Evolutionary conservation across 2,329 filamentous ascomycete species (phyloP), one percentile per base, ranked within the genome.

Genomic region (Ceratocystiopsis sp.): DNA sequence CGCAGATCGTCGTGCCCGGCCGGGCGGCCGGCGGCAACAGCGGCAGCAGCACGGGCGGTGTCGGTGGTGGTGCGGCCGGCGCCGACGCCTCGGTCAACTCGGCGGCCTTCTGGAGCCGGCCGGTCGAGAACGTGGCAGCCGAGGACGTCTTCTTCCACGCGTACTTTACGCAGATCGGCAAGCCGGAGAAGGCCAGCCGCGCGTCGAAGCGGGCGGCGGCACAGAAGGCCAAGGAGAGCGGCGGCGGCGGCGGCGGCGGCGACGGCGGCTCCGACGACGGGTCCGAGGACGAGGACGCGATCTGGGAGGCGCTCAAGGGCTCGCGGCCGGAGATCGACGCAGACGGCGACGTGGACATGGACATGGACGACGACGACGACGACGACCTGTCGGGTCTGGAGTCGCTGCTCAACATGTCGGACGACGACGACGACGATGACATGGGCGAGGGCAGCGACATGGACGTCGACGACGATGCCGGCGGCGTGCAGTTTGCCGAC

Each of bases 81-180:
- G 40, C 18, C 13, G 58, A 45, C 52, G 58, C 42, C 10, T 58
- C 63, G 7, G 70, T 98, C 59, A 98, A 98, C 61, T 80, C 80
- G 1, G 82, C 93, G 49, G 68, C 75, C 3, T 98, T 98, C 68
- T 94, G 86, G 84, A 80, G 79, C 54, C 85, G 84, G 73, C 87
- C 85, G 64, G 69, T 73, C n/a, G 79, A 85, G 49, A 79, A 96
- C 43, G 80, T 98, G 38, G 78, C 82, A 3, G 84, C 78, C 1
- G 87, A 98, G 51, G 91, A 98, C 57, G 83, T 86, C 35, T 98
- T 98, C 74, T 98, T 98, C 74, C 91, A 98, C 61, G 79, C 85
- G 51, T 98, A 98, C 73, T 98, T 98, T 63, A 79, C 75, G 47
- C 74, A 79, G 48, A 63, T 83, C 44, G 76, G 77, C 49, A 85